Base-by-base conservation (phyloP, 2,329 filamentous ascomycete genomes). In the Tolypocladium paradoxum region DNA sequence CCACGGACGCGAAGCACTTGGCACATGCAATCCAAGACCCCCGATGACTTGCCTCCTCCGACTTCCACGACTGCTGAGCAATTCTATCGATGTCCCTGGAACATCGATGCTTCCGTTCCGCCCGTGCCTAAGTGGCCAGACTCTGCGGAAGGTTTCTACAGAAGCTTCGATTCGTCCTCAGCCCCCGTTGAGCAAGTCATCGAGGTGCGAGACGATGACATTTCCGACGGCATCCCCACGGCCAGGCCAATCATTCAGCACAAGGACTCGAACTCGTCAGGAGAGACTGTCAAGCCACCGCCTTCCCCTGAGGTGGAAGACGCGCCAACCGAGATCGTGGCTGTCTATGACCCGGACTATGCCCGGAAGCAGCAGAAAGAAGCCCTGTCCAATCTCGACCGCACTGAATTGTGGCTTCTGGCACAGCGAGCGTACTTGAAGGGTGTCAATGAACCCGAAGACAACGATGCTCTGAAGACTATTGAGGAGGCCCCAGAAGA, bases 31-130 rank as follows among this genome's bases (percentile, higher is more conserved):
- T 71, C 72, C 31, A 72, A 69, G 59, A 75, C 77, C 22, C 76
- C 78, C 14, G 76, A 81, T 8, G 78, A 77, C 20, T 65, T 76
- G 57, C 70, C 73, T 3, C 82, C 83, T 1, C 90, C 90, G 1
- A 92, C 89, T 0, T 96, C 92, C 1, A 89, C 90, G 33, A 90
- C 87, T n/a, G 92, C 92, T 11, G 89, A 96, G 66, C 83, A 87
- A 57, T 97, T 96, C 64, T 97, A 97, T 71, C 84, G 86, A 57
- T 79, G 86, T 31, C 90, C 91, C 3, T 96, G 90, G 85, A 78
- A 76, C 58, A 70, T 70, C 24, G 66, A 74, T 50, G 50, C 70
- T n/a, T 63, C 66, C 8, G 62, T 65, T 37, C 68, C 70, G 29
- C 66, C 68, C 3, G 59, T 72, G 4, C 68, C 69, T 9, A 63